Evolutionary conservation across 1,139 yeast species (phyloP), one percentile per base, ranked within the genome.

Genomic region (Diutina rugosa): DNA sequence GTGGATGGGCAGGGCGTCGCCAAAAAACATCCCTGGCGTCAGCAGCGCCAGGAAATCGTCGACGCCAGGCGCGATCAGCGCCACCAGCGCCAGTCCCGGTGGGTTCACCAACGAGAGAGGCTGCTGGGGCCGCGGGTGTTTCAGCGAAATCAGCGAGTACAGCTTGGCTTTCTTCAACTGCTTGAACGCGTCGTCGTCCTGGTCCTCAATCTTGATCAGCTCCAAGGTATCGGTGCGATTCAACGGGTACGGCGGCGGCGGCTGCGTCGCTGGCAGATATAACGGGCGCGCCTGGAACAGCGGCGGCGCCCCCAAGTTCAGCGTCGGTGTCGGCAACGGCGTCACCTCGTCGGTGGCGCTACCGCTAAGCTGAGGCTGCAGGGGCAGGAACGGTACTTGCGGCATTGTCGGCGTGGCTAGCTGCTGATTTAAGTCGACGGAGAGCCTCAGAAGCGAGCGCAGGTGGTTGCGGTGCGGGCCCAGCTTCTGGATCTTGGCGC

Each of bases 111-210:
- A 47, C 51, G 51, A 47, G 3, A 47, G 12, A 9, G 51, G 51
- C n/a, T 38, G 53, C 29, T 49, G 53, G 9, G 26, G 26, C 26
- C 26, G 46, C 21, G 26, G 21, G n/a, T 38, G 53, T 10, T 38
- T 18, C 44, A 29, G 32, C 10, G 53, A 10, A n/a, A 49, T n/a
- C 53, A 49, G 53, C 53, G 70, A 61, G 59, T 66, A 69, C 12
- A 75, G 70, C 60, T 72, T 73, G 5, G 77, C 78, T 61, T 74
- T 69, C 54, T 69, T 69, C 57, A 76, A 63, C 60, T 74, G 77
- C 58, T 72, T 72, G 58, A 74, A 69, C 2, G 80, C 79, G 62
- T 76, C 79, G 61, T 74, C 76, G 56, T 74, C 78, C 59, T 73
- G 77, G 57, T 71, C 74, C 58, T 74, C 78, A 56, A 72, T 68